Percentiles rank a stretch among this genome's conserved stretches.
Conservation (phyloP, 1,139 yeast species). For the Hemisphaericaspora subhashii region DNA sequence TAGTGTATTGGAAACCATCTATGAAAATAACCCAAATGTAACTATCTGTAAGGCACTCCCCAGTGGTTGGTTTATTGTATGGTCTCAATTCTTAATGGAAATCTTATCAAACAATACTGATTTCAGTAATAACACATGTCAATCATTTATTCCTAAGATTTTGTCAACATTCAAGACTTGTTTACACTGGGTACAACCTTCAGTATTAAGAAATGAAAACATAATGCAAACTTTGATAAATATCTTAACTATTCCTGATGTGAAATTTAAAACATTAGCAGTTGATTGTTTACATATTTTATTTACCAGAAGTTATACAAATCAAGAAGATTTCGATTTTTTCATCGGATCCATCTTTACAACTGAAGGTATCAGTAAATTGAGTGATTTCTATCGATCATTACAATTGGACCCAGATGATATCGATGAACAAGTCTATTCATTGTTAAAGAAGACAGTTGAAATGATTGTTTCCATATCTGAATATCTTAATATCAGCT, state of each 20-base stretch:
- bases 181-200: constrained; percentile 86
- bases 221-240: constrained; percentile 63
- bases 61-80: constrained; percentile 85
- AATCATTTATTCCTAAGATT: constrained; percentile 60
- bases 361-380: constrained; percentile 66
- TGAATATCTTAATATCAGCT: constrained; percentile 59
- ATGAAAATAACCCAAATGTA: constrained; percentile 69
- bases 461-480: constrained; percentile 92
- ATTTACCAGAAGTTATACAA: constrained; percentile 76
- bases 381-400: constrained; percentile 64
- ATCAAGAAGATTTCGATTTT: constrained; percentile 71
- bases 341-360: constrained; percentile 80
- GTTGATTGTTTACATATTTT: constrained; percentile 89
- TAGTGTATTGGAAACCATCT: constrained; percentile 59
- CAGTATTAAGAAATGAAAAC: constrained; percentile 66
- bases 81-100: constrained; percentile 67
- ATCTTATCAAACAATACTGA: constrained; percentile 37
- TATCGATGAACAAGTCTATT: constrained; percentile 75
- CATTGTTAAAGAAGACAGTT: constrained; percentile 82
- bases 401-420: constrained; percentile 69
- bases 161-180: constrained; percentile 87
- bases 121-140: constrained; percentile 34
- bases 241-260: constrained; percentile 59
- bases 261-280: constrained; percentile 76
- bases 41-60: constrained; percentile 54